Conservation (phyloP, 129 eudicot species). For the Helianthus tuberosus region DNA sequence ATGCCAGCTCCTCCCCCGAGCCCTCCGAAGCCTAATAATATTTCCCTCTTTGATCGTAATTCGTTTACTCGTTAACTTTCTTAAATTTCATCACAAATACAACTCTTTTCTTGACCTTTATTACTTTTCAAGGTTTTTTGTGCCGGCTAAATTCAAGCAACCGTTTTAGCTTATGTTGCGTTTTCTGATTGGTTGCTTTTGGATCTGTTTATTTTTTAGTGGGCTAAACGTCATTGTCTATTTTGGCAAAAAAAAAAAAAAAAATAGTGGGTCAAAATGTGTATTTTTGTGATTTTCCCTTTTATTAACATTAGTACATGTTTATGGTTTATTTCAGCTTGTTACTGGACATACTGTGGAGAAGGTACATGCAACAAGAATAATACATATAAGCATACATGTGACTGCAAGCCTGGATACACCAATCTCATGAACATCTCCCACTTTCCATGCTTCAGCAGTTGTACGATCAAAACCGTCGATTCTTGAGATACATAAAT, state of each 20-base stretch:
- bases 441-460: constrained; percentile 76
- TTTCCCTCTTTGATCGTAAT: constrained; percentile 74
- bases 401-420: constrained; percentile 68
- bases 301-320: neutral
- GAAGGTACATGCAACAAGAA: constrained; percentile 70
- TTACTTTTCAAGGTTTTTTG: constrained; percentile 26
- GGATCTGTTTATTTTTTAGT: no score
- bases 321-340: constrained; percentile 49
- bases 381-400: constrained; percentile 51
- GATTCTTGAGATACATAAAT: neutral
- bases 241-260: no score
- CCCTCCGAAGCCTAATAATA: constrained; percentile 60
- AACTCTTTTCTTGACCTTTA: no score
- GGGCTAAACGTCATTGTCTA: no score
- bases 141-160: no score
- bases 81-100: constrained; percentile 10
- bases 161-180: no score
- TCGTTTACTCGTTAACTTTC: constrained; percentile 1
- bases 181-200: no score
- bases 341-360: constrained; percentile 87
- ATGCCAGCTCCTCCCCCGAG: constrained; percentile 85
- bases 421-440: constrained; percentile 65
- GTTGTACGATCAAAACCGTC: constrained; percentile 46
- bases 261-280: neutral
- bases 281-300: neutral